Evolutionary conservation across 1,284 basidiomycete species (phyloP), one percentile per base, ranked within the genome.

Genomic region (Wolfiporia cocos): DNA sequence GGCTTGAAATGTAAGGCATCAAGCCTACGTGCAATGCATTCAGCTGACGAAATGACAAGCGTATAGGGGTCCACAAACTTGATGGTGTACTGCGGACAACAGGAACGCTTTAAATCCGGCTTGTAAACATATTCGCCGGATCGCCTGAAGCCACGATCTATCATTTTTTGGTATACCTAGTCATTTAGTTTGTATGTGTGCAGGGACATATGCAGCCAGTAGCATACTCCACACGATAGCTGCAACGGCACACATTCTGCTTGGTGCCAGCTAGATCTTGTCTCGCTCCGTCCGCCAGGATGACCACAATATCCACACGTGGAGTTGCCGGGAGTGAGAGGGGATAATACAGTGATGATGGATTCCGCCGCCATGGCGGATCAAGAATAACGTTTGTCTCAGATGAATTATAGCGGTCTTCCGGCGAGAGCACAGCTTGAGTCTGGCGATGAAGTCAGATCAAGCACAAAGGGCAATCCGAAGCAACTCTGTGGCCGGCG

Each of bases 1-100:
- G 85, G 75, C 49, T 78, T 77, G 66, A 93, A 94, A n/a, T 58
- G 59, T 0, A 69, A 50, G 0, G 77, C 78, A 56, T 91, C 85
- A n/a, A 95, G 71, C 55, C 88, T 90, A 49, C 31, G 24, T n/a
- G n/a, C n/a, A n/a, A n/a, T n/a, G n/a, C n/a, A n/a, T n/a, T n/a
- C 24, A 32, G 24, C 22, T 23, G 15, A 4, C 17, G 18, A 2
- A 33, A 14, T 36, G 15, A 34, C 11, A 21, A 4, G 2, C 12
- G 17, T 14, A 40, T 40, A 29, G 17, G 33, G 29, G 17, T 11
- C 24, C 37, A 44, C 66, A 39, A 51, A 87, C 78, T 78, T 86
- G 61, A 96, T 96, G 0, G 92, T 91, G 58, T 94, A 95, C 50
- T 92, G 89, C 1, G 92, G 90, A 59, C 94, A 97, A 59, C 94